Percentiles rank a stretch among this genome's conserved stretches.
Conservation (phyloP, 805 yeast species). For the Saccharomycopsis fermentans region DNA sequence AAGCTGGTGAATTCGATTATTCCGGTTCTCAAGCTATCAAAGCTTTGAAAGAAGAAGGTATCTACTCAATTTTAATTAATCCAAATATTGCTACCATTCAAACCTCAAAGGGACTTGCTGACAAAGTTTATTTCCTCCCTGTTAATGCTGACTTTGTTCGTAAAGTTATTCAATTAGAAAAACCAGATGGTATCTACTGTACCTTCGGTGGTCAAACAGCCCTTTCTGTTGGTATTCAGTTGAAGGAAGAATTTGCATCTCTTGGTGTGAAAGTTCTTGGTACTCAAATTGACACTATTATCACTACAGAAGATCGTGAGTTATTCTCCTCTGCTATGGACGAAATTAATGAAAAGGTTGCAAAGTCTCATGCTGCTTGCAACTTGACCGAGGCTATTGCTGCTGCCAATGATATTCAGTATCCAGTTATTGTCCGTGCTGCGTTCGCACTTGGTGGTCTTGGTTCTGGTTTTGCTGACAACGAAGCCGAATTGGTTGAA, state of each 20-base stretch:
- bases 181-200: conserved; percentile 93
- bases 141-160: conserved; percentile 95
- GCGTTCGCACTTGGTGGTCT: conserved; percentile 97
- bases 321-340: conserved; percentile 90
- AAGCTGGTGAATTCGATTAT: conserved; percentile 98
- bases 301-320: conserved; percentile 97
- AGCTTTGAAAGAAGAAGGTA: conserved; percentile 96
- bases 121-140: conserved; percentile 96
- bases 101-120: conserved; percentile 96
- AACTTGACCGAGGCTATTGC: conserved; percentile 69
- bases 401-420: conserved; percentile 82
- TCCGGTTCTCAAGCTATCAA: conserved; percentile 98
- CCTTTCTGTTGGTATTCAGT: conserved; percentile 84
- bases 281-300: conserved; percentile 91
- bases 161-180: conserved; percentile 87
- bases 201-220: conserved; percentile 99
- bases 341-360: conserved; percentile 92
- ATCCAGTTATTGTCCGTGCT: conserved; percentile 94
- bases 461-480: conserved; percentile 95
- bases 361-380: conserved; percentile 80
- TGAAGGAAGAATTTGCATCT: conserved; percentile 88
- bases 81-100: conserved; percentile 98
- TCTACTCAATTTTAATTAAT: conserved; percentile 88
- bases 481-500: conserved; percentile 70
- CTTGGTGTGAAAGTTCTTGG: conserved; percentile 94